Conservation (phyloP, 2,329 filamentous ascomycete genomes). For the Trichoderma atroviride region DNA sequence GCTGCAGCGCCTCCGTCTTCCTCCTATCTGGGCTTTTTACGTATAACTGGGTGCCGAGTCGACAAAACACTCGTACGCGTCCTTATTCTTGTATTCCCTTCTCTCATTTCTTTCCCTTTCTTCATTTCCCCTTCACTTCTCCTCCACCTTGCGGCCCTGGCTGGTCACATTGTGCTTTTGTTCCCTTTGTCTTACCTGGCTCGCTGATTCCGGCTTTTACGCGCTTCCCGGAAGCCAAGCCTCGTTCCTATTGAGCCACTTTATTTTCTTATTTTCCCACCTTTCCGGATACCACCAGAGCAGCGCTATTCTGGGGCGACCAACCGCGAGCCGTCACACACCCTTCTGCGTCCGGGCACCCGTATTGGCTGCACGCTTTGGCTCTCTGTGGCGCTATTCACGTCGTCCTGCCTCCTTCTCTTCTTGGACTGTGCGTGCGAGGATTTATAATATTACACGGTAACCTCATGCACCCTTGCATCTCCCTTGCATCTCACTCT, state of each 20-base stretch:
- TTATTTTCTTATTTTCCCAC: slow-evolving; percentile 15
- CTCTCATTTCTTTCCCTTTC: neutral
- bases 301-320: slow-evolving; percentile 4
- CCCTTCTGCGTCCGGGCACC: neutral
- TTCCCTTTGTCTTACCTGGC: neutral
- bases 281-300: neutral
- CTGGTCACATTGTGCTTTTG: neutral
- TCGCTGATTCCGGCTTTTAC: slow-evolving; percentile 13
- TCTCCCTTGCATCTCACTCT: slow-evolving; percentile 9
- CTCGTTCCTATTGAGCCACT: slow-evolving; percentile 1
- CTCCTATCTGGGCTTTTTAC: neutral
- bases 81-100: neutral
- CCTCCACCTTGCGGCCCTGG: neutral
- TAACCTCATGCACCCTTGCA: slow-evolving; percentile 2
- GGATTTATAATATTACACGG: neutral
- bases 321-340: slow-evolving; percentile 5
- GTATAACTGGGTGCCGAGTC: neutral
- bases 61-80: neutral
- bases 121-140: neutral
- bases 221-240: neutral
- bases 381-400: slow-evolving; percentile 8
- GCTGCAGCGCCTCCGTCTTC: slow-evolving; percentile 1
- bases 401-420: neutral
- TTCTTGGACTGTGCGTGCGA: neutral
- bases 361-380: neutral